Evolutionary conservation across 768 basidiomycete genomes (phyloP).

Genomic region (Strobilomyces dryophilus): DNA sequence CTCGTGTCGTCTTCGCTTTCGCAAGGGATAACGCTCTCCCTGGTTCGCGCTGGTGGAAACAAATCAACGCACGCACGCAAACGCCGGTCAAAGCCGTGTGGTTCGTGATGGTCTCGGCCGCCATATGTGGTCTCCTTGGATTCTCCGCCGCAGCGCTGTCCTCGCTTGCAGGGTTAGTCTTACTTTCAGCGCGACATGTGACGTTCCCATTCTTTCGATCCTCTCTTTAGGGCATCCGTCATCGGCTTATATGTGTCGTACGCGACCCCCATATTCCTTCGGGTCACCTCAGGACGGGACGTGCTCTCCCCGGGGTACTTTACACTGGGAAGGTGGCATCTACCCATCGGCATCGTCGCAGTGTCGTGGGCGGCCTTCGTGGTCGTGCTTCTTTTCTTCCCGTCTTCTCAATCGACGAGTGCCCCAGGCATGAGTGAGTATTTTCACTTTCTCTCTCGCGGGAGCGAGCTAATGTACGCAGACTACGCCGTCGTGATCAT

Average conservation of each 20-base stretch:
- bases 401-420: constrained; percentile 36
- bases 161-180: constrained; percentile 61
- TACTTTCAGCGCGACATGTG: too few species aligned
- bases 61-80: constrained; percentile 52
- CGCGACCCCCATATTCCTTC: constrained; percentile 62
- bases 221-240: constrained; percentile 52
- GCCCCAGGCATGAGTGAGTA: constrained; percentile 54
- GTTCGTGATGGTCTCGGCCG: constrained; percentile 59
- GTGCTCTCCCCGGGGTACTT: constrained; percentile 59
- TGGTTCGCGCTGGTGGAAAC: constrained; percentile 68
- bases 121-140: constrained; percentile 58
- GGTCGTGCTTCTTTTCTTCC: constrained; percentile 55
- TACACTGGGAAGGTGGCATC: constrained; percentile 54
- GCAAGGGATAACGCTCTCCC: constrained; percentile 72
- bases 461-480: constrained; percentile 22
- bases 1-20: constrained; percentile 72
- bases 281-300: constrained; percentile 63
- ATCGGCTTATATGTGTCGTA: constrained; percentile 69
- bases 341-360: constrained; percentile 56
- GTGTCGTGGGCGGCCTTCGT: constrained; percentile 67
- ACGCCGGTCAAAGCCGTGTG: constrained; percentile 76
- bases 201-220: too few species aligned
- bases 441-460: neutral
- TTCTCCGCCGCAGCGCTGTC: constrained; percentile 61
- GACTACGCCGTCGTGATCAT: constrained; percentile 70